A percentile compares a stretch with the other conserved stretches of the same genome.
Conservation (phyloP, 805 yeast species). For the Myxozyma neglecta region DNA sequence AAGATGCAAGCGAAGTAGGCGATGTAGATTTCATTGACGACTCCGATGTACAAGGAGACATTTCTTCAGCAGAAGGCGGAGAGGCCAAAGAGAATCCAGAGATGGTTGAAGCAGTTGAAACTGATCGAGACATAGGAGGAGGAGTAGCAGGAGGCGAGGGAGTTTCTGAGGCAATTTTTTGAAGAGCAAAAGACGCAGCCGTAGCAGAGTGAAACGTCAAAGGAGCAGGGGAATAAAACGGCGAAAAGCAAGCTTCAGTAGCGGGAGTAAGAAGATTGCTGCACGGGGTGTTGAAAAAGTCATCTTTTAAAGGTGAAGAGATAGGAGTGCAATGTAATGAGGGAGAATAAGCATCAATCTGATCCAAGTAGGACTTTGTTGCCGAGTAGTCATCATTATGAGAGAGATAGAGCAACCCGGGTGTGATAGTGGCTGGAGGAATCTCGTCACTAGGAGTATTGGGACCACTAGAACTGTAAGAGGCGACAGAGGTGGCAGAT, state of each 20-base stretch:
- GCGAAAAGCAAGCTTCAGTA: constrained; percentile 15
- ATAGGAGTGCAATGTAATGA: constrained; percentile 10
- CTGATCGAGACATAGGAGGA: constrained; percentile 22
- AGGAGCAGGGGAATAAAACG: constrained; percentile 20
- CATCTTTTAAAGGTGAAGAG: constrained; percentile 10
- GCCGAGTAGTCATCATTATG: background rate
- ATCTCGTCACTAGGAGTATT: constrained; percentile 25
- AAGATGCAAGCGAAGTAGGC: background rate
- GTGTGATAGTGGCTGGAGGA: constrained; percentile 29
- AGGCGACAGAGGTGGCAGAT: constrained; percentile 12
- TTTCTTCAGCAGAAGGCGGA: constrained; percentile 2
- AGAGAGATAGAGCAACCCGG: constrained; percentile 23
- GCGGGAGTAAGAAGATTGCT: constrained; percentile 15
- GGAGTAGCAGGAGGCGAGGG: constrained; percentile 32
- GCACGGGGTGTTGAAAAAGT: constrained; percentile 12
- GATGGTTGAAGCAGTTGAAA: constrained; percentile 12
- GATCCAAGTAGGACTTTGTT: background rate
- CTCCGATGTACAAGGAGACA: constrained; percentile 6
- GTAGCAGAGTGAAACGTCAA: constrained; percentile 18
- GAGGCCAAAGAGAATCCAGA: constrained; percentile 7
- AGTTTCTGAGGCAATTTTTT: constrained; percentile 23
- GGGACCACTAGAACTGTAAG: constrained; percentile 23
- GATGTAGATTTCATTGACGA: background rate
- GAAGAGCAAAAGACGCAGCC: constrained; percentile 29
- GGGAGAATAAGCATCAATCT: constrained; percentile 6